Percentiles rank a stretch among this genome's conserved stretches.
Evolutionary conservation across 2,329 filamentous ascomycete species (phyloP).

Genomic region (Malbranchea cinnamomea): DNA sequence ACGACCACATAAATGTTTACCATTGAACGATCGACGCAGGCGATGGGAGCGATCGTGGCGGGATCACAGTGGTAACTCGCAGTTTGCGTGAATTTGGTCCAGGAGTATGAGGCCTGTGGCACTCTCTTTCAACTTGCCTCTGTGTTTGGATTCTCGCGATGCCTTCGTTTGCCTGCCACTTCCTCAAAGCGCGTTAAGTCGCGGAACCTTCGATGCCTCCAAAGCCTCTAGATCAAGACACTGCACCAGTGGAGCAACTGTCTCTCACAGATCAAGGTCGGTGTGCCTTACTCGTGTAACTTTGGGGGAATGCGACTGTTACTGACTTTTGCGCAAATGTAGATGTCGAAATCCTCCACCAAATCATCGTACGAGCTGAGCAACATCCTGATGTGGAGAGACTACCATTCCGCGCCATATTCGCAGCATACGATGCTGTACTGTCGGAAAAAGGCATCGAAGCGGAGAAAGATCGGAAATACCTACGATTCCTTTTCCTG

Average conservation of each 20-base stretch:
- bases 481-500: constrained; percentile 64
- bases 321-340: constrained; percentile 4
- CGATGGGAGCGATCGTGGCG: too few species aligned
- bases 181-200: constrained; percentile 30
- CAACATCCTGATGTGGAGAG: constrained; percentile 47
- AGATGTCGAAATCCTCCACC: constrained; percentile 69
- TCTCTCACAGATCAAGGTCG: constrained; percentile 47
- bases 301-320: not conserved
- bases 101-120: constrained; percentile 5
- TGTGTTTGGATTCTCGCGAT: constrained; percentile 19
- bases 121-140: constrained; percentile 3
- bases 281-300: constrained; percentile 3
- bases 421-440: constrained; percentile 63
- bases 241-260: constrained; percentile 26
- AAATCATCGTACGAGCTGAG: constrained; percentile 60
- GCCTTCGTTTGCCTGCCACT: constrained; percentile 22
- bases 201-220: constrained; percentile 36
- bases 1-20: not conserved
- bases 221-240: constrained; percentile 27
- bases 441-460: constrained; percentile 56
- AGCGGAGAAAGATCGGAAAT: constrained; percentile 57
- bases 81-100: not conserved
- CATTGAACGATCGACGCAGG: too few species aligned
- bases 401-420: constrained; percentile 61
- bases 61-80: constrained; percentile 1